These are phyloP conservation scores for Epithemia pelagica DNA, from an alignment of 108 stramenopile genomes.

Conservation along the genomic window DNA sequence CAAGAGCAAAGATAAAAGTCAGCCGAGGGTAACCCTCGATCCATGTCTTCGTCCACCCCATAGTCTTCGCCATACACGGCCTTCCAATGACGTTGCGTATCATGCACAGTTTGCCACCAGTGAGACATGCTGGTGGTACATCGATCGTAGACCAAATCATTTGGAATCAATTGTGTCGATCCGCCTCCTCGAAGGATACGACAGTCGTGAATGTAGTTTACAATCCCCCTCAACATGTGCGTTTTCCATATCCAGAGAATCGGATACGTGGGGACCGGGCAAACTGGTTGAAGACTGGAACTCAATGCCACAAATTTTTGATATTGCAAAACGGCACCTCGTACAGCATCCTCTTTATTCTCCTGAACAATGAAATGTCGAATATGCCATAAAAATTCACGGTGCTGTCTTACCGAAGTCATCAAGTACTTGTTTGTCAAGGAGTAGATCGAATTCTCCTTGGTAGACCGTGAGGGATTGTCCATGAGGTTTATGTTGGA, in stretches of 20 bases:
- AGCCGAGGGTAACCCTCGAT: conserved; percentile 51
- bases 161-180: too few species aligned
- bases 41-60: conserved; percentile 43
- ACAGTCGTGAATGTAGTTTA: conserved; percentile 34
- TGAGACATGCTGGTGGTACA: conserved; percentile 21
- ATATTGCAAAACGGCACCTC: too few species aligned
- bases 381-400: conserved; percentile 52
- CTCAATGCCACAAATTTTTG: conserved; percentile 4
- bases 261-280: conserved; percentile 49
- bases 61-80: conserved; percentile 20
- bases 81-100: conserved; percentile 36
- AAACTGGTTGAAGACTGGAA: not conserved
- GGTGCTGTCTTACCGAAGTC: conserved; percentile 28
- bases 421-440: too few species aligned
- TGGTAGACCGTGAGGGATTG: too few species aligned
- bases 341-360: conserved; percentile 22
- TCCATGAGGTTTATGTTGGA: too few species aligned
- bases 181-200: conserved; percentile 19
- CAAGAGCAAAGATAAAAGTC: conserved; percentile 23
- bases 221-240: conserved; percentile 31
- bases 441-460: conserved; percentile 28
- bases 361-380: conserved; percentile 21
- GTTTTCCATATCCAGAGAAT: conserved; percentile 62
- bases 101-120: conserved; percentile 24
- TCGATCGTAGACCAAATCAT: conserved; percentile 56